A percentile compares a stretch with the other conserved stretches of the same genome.
Conservation (phyloP, 106 monocot species). For the Gastrodia elata region DNA sequence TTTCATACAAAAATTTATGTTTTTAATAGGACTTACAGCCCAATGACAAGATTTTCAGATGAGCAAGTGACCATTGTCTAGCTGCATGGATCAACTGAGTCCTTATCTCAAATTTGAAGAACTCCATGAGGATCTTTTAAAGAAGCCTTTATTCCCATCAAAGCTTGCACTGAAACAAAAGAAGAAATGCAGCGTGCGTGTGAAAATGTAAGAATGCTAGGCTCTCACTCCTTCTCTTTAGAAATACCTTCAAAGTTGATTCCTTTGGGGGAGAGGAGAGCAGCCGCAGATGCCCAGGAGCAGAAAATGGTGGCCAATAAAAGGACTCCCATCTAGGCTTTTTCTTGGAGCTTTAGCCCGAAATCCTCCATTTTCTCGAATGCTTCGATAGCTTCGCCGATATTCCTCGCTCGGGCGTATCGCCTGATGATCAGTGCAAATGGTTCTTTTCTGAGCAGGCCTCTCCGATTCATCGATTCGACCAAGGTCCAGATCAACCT, state of each 20-base stretch:
- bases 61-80: conserved; percentile 52
- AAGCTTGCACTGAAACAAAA: conserved; percentile 34
- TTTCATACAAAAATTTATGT: not conserved
- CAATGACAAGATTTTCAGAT: conserved; percentile 36
- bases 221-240: not conserved
- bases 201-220: too few species aligned
- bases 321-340: conserved; percentile 1
- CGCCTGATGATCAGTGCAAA: conserved; percentile 54
- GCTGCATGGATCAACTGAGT: conserved; percentile 60
- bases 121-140: conserved; percentile 36
- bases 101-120: conserved; percentile 40
- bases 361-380: conserved; percentile 61
- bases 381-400: conserved; percentile 54
- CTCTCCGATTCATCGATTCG: conserved; percentile 39
- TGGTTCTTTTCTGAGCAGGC: conserved; percentile 51
- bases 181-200: not conserved
- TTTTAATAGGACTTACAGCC: conserved; percentile 17
- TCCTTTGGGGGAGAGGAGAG: conserved; percentile 39
- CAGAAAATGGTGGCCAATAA: conserved; percentile 16
- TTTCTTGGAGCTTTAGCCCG: conserved; percentile 28
- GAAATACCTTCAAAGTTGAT: conserved; percentile 41
- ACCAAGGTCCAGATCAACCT: conserved; percentile 69
- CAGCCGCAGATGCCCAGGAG: conserved; percentile 13
- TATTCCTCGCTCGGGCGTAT: conserved; percentile 67
- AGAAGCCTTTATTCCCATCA: conserved; percentile 35